A percentile compares a stretch with the other conserved stretches of the same genome.
These are phyloP conservation scores for Myochromella boudieri DNA, from an alignment of 768 basidiomycete genomes.

Conservation along the genomic window DNA sequence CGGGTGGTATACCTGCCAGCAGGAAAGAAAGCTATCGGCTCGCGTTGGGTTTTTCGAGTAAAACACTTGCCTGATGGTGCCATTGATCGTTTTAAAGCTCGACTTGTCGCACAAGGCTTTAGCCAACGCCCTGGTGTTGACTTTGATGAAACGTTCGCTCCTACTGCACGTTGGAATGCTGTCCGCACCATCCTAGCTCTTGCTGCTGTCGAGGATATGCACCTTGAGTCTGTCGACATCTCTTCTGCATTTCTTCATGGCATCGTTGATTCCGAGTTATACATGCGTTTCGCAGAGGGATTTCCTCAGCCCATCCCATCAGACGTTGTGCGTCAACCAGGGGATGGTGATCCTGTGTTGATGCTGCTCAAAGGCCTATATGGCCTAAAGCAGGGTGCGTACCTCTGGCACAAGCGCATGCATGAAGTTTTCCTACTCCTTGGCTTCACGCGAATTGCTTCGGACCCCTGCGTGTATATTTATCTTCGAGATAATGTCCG, in stretches of 20 bases:
- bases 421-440: no score
- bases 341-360: no score
- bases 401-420: neutral
- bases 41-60: slow-evolving; percentile 37
- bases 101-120: slow-evolving; percentile 42
- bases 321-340: neutral
- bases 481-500: neutral
- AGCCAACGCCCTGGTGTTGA: slow-evolving; percentile 38
- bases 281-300: neutral
- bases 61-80: slow-evolving; percentile 40
- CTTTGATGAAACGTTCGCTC: slow-evolving; percentile 37
- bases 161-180: slow-evolving; percentile 19
- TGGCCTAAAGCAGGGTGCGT: neutral
- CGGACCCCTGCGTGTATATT: neutral
- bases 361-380: neutral
- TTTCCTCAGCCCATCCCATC: neutral
- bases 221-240: slow-evolving; percentile 17
- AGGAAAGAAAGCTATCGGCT: slow-evolving; percentile 31
- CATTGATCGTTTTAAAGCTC: slow-evolving; percentile 37
- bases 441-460: neutral
- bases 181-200: slow-evolving; percentile 21
- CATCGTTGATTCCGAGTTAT: neutral
- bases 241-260: slow-evolving; percentile 2
- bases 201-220: slow-evolving; percentile 25
- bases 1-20: slow-evolving; percentile 31